These are phyloP conservation scores for Psidium guajava DNA, from an alignment of 345 rosid species.

Conservation along the genomic window DNA sequence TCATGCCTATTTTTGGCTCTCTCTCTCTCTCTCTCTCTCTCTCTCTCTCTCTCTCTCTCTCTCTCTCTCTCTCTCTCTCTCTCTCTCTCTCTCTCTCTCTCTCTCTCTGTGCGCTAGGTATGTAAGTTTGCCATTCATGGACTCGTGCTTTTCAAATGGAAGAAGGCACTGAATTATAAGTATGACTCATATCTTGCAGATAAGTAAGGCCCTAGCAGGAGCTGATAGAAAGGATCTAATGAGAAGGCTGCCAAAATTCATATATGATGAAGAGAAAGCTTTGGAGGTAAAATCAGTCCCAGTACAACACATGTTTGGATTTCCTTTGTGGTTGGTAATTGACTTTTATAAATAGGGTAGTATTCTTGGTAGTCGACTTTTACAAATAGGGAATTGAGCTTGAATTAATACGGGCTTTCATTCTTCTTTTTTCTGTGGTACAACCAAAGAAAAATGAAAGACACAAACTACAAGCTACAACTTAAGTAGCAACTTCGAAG, in stretches of 20 bases:
- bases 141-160: neutral
- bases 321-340: neutral
- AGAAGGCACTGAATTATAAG: neutral
- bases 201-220: constrained; percentile 29
- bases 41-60: no score
- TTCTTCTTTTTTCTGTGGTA: neutral
- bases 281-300: constrained; percentile 15
- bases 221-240: constrained; percentile 29
- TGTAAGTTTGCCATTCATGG: neutral
- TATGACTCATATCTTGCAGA: constrained; percentile 2
- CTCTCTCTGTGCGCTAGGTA: neutral
- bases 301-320: neutral
- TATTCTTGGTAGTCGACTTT: neutral
- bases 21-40: no score
- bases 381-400: neutral
- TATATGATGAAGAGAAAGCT: constrained; percentile 45
- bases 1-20: neutral
- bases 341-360: neutral
- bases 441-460: neutral
- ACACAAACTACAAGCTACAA: neutral
- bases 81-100: neutral
- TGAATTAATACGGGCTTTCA: neutral
- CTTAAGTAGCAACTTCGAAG: neutral
- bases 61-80: no score
- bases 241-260: constrained; percentile 37